Base-by-base conservation (phyloP, 805 yeast genomes). In the Nakazawaea siamensis region DNA sequence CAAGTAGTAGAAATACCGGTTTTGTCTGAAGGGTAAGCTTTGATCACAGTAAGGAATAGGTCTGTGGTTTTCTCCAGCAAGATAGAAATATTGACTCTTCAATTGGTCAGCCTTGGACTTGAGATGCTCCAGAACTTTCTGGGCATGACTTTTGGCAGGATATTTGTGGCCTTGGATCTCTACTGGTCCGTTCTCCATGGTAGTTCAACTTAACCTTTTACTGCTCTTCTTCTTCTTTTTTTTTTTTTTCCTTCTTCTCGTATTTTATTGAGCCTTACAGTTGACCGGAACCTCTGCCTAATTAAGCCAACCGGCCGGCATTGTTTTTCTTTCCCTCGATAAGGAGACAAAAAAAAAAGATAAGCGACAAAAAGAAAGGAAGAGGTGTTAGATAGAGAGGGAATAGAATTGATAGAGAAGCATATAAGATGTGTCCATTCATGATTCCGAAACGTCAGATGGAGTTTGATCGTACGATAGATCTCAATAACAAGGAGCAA, bases 1-100 rank as follows among this genome's bases (percentile, higher is more conserved):
- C 26, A 92, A 60, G 51, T 90, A 92, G 55, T 69, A 86, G 57
- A 92, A 92, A 60, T 90, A 88, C 37, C 97, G 68, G 57, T 85
- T 82, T 57, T 92, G 98, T 61, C 95, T 76, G 45, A 88, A 69
- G 5, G 82, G 81, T 40, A 74, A 75, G 2, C 75, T 64, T 46
- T 78, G 86, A 57, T 90, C 98, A 50, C 86, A 74, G 57, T 85
- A 83, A 27, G 82, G 79, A 50, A 76, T 74, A 30, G 69, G 58
- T 47, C 72, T 76, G 19, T 68, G 51, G 41, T 62, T 57, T 43
- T 74, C 78, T 11, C 87, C 88, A 29, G 77, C 74, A 30, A 80
- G 56, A 44, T 76, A 77, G 43, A 78, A 60, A 5, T 47, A 29
- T 0, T 39, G 32, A 6, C 40, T 31, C 2, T 50, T 19, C 36